These are phyloP conservation scores for Kwoniella newhampshirensis DNA, from an alignment of 768 basidiomycete genomes.

Conservation along the genomic window DNA sequence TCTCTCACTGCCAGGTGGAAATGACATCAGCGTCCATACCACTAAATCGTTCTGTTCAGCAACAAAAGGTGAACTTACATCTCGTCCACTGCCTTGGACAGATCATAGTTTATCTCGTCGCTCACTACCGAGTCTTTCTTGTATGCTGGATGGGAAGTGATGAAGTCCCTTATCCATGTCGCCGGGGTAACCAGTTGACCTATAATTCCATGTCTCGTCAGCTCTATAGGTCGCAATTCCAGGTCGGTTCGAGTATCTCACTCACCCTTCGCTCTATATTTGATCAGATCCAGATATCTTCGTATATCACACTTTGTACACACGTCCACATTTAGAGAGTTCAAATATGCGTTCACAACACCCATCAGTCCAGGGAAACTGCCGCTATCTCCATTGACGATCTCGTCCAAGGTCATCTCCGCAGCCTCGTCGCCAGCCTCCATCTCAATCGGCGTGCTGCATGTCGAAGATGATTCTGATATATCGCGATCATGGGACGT, in stretches of 20 bases:
- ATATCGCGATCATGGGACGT: slow-evolving; percentile 14
- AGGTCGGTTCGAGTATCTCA: slow-evolving; percentile 3
- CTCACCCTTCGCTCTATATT: slow-evolving; percentile 74
- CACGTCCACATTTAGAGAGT: slow-evolving; percentile 74
- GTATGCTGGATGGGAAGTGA: slow-evolving; percentile 86
- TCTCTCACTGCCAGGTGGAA: slow-evolving; percentile 35
- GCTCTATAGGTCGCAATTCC: neutral
- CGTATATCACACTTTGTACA: slow-evolving; percentile 65
- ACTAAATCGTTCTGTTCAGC: neutral
- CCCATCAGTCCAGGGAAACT: slow-evolving; percentile 77
- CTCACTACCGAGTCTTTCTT: slow-evolving; percentile 88
- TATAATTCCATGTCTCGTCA: slow-evolving; percentile 45
- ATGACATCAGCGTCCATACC: neutral
- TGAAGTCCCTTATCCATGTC: slow-evolving; percentile 89
- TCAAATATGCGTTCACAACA: slow-evolving; percentile 78
- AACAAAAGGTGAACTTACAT: slow-evolving; percentile 63
- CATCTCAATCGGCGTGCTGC: slow-evolving; percentile 32
- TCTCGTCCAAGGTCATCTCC: slow-evolving; percentile 87
- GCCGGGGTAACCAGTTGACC: slow-evolving; percentile 82
- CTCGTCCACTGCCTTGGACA: slow-evolving; percentile 82
- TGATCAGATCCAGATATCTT: slow-evolving; percentile 76
- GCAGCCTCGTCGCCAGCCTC: slow-evolving; percentile 71
- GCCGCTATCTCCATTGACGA: slow-evolving; percentile 84
- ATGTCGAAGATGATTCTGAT: slow-evolving; percentile 26
- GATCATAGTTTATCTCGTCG: slow-evolving; percentile 89